phyloP scores from a whole-genome alignment of 2,329 filamentous ascomycete species.

The Phialemonium atrogriseum region DNA sequence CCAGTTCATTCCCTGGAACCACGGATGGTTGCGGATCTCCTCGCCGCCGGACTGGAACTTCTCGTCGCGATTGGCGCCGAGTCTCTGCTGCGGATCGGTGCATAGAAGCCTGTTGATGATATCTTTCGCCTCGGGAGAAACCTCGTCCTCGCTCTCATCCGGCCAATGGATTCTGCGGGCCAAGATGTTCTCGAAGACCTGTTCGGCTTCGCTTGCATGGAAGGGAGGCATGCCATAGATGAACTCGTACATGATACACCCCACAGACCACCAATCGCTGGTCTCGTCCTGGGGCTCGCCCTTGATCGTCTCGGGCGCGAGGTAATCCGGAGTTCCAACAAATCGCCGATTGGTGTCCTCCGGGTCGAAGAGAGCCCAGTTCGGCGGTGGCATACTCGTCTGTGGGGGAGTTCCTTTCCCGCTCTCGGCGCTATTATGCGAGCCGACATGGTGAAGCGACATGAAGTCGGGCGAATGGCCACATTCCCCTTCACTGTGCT shows the following conservation, averaged over 20 bases:
- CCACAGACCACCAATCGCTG: slow-evolving; percentile 99
- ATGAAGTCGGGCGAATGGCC: slow-evolving; percentile 72
- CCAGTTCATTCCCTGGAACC: slow-evolving; percentile 87
- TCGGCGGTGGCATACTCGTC: slow-evolving; percentile 72
- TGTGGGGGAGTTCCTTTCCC: slow-evolving; percentile 54
- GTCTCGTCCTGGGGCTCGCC: slow-evolving; percentile 94
- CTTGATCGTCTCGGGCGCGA: slow-evolving; percentile 93
- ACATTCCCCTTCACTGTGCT: slow-evolving; percentile 62
- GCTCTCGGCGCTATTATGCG: slow-evolving; percentile 31
- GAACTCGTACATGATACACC: slow-evolving; percentile 96
- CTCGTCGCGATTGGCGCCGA: slow-evolving; percentile 80
- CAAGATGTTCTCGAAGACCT: slow-evolving; percentile 95
- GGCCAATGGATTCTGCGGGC: slow-evolving; percentile 89
- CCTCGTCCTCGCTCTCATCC: slow-evolving; percentile 66
- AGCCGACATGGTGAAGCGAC: slow-evolving; percentile 47
- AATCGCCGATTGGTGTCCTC: slow-evolving; percentile 89
- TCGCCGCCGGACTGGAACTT: slow-evolving; percentile 77
- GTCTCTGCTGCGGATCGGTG: slow-evolving; percentile 68
- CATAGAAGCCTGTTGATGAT: slow-evolving; percentile 89
- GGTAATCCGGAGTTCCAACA: slow-evolving; percentile 93
- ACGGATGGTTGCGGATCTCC: slow-evolving; percentile 82
- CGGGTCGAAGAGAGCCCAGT: slow-evolving; percentile 89
- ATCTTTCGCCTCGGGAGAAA: slow-evolving; percentile 85
- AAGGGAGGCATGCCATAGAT: slow-evolving; percentile 91
- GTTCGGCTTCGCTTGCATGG: slow-evolving; percentile 79